Base-by-base conservation (phyloP, 2,329 filamentous ascomycete genomes). In the Paraconiothyrium brasiliense region DNA sequence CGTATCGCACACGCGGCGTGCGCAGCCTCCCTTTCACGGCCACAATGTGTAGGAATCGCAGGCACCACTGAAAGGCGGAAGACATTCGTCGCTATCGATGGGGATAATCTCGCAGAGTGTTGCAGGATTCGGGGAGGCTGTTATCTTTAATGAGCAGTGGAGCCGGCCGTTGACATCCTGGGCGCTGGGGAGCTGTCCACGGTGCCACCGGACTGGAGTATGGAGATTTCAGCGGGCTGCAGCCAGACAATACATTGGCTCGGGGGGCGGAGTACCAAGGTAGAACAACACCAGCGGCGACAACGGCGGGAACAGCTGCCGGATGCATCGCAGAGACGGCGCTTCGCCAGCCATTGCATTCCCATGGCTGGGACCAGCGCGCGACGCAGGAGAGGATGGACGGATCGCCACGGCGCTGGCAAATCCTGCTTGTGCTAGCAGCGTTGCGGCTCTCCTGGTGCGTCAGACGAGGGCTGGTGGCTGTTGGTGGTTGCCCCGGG, bases 81-180 rank as follows among this genome's bases (percentile, higher is more conserved):
- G 52, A 46, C 39, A 5, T 44, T 27, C 39, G 27, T 55, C 30
- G 9, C 24, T 46, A 10, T 34, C 27, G 24, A 46, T 44, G 16
- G 14, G 7, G 13, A 44, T 10, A 22, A 44, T 46, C 34, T 57
- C 54, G 43, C 43, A 14, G 16, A 11, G 32, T 48, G 44, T 14
- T 27, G 54, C 32, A 57, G 43, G 54, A 48, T 48, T 5, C 14
- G 43, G 20, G 54, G 52, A 20, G 2, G 20, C 41, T 34, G 57
- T 55, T 59, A 54, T 59, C 57, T 54, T 49, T 41, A 49, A 54
- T 59, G 39, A 54, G 51, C 47, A 41, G 27, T 20, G 20, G 57
- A 32, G 27, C 43, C 50, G 39, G 43, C 50, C 57, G 39, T 54
- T 59, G 41, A 9, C 1, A 9, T 30, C 2, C 37, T 41, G 35